These are phyloP conservation scores for Lyophyllum atratum DNA, from an alignment of 768 basidiomycete genomes.

Conservation along the genomic window DNA sequence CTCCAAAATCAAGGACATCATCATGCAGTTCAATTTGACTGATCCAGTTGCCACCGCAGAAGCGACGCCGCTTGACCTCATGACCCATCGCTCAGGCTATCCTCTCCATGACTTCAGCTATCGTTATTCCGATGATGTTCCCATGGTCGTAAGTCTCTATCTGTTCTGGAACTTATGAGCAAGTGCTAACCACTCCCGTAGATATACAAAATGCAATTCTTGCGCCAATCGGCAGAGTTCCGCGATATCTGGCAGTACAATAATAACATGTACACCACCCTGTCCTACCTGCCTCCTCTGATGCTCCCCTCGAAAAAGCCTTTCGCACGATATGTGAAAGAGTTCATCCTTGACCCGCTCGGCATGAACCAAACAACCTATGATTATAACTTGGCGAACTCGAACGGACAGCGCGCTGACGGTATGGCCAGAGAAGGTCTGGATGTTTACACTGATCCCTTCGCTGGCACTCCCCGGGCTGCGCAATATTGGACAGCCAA, in stretches of 20 bases:
- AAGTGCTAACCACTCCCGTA: not conserved
- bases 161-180: not conserved
- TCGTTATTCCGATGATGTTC: not conserved
- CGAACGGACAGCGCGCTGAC: slow-evolving; percentile 26
- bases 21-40: slow-evolving; percentile 23
- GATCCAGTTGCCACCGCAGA: slow-evolving; percentile 25
- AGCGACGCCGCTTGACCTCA: slow-evolving; percentile 24
- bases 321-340: slow-evolving; percentile 27
- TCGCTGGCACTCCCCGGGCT: slow-evolving; percentile 21
- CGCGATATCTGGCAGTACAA: slow-evolving; percentile 6
- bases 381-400: slow-evolving; percentile 25
- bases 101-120: slow-evolving; percentile 25
- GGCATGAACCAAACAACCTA: slow-evolving; percentile 29
- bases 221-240: not conserved
- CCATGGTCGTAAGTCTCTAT: not conserved
- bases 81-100: slow-evolving; percentile 29
- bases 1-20: slow-evolving; percentile 23
- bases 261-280: slow-evolving; percentile 30
- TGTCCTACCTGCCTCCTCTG: slow-evolving; percentile 29
- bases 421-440: slow-evolving; percentile 20
- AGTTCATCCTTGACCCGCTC: slow-evolving; percentile 27
- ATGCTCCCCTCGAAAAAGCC: slow-evolving; percentile 23
- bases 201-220: not conserved
- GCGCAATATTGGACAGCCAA: slow-evolving; percentile 20
- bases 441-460: slow-evolving; percentile 17